Percentiles rank a stretch among this genome's conserved stretches.
Evolutionary conservation across 2,329 filamentous ascomycete genomes (phyloP).

Genomic region (Fusarium chlamydosporum): DNA sequence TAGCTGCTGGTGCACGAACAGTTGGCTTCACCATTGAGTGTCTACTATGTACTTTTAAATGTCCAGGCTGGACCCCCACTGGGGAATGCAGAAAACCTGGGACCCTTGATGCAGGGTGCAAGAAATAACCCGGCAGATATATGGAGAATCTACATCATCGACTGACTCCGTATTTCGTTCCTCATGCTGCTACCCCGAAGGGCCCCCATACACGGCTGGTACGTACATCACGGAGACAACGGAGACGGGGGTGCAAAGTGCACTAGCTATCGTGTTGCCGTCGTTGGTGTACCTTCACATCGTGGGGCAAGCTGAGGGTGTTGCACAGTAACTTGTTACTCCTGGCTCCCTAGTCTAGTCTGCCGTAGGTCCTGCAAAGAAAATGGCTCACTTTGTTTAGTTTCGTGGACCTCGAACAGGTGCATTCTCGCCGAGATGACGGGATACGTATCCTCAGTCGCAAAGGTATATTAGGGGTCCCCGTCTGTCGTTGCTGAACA

Average conservation of each 20-base stretch:
- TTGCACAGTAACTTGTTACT: constrained; percentile 19
- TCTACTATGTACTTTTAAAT: too few relatives aligned
- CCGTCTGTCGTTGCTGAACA: constrained; percentile 4
- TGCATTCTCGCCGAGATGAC: constrained; percentile 35
- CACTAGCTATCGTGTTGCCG: constrained; percentile 32
- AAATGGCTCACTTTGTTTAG: constrained; percentile 52
- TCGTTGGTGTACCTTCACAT: constrained; percentile 45
- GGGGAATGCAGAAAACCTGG: too few relatives aligned
- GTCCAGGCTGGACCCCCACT: too few relatives aligned
- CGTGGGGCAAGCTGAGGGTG: constrained; percentile 50
- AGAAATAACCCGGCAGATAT: too few relatives aligned
- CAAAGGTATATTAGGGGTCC: constrained; percentile 49
- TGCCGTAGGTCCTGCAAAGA: constrained; percentile 31
- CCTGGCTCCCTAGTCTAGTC: constrained; percentile 2
- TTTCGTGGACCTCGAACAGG: constrained; percentile 41
- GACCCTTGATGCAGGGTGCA: too few relatives aligned
- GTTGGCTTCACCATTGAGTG: too few relatives aligned
- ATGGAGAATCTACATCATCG: too few relatives aligned
- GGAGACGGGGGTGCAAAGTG: constrained; percentile 29
- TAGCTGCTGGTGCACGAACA: not conserved
- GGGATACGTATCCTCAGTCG: constrained; percentile 47
- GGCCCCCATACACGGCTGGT: constrained; percentile 25
- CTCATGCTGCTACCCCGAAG: too few relatives aligned
- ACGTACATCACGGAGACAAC: constrained; percentile 21
- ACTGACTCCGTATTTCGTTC: too few relatives aligned